phyloP scores from a whole-genome alignment of 2,329 filamentous ascomycete species.

The Didymella exigua region DNA sequence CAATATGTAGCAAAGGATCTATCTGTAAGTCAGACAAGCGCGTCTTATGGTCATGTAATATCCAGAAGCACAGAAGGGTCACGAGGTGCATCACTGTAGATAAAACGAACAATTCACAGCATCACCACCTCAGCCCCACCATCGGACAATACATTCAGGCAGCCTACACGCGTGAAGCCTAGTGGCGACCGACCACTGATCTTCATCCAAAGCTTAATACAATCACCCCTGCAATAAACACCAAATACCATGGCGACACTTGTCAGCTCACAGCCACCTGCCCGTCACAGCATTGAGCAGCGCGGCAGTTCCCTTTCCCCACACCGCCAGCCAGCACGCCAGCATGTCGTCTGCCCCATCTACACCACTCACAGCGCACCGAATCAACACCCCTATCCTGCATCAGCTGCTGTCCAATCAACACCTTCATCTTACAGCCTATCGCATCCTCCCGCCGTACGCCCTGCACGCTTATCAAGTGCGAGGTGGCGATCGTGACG shows the following conservation, averaged over 20 bases:
- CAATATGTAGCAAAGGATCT: not conserved
- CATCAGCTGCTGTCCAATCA: not conserved
- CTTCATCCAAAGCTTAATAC: not conserved
- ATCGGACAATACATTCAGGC: not conserved
- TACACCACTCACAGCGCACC: not conserved
- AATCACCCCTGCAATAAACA: not conserved
- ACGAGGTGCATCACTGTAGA: not conserved
- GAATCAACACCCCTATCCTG: not conserved
- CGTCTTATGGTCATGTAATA: not conserved
- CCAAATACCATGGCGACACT: conserved; percentile 2
- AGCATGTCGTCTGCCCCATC: not conserved
- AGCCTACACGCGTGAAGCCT: not conserved
- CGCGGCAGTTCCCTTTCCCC: conserved; percentile 6
- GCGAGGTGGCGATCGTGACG: conserved; percentile 3
- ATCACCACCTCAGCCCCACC: not conserved
- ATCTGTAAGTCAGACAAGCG: not conserved
- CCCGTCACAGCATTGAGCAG: not conserved
- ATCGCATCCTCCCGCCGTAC: not conserved
- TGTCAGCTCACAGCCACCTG: not conserved
- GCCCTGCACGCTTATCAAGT: not conserved
- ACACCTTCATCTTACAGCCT: not conserved
- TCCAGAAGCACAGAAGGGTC: not conserved
- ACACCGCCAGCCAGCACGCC: not conserved
- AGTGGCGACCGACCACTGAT: not conserved
- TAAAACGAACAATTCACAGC: not conserved